phyloP scores from a whole-genome alignment of 2,329 filamentous ascomycete species.

The Diaporthe aspalathi region DNA sequence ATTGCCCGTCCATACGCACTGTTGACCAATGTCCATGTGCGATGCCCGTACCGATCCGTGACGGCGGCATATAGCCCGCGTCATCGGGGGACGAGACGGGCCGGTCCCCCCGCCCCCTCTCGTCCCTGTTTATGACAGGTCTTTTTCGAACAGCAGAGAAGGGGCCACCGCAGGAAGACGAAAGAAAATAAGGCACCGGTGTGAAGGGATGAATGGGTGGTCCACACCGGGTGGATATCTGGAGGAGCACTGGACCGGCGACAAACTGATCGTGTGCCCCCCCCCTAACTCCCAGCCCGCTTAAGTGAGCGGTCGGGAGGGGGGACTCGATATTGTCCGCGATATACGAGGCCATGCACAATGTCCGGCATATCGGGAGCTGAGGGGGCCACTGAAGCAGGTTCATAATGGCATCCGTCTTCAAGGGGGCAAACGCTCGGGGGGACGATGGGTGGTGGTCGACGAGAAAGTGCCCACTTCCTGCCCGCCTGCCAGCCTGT shows the following conservation, averaged over 20 bases:
- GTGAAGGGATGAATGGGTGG: background rate
- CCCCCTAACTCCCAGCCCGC: background rate
- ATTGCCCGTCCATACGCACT: background rate
- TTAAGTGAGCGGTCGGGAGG: background rate
- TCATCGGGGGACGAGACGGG: background rate
- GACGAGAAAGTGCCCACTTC: background rate
- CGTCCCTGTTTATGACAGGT: background rate
- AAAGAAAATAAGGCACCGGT: background rate
- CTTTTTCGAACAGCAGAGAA: background rate
- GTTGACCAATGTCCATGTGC: background rate
- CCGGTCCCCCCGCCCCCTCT: background rate
- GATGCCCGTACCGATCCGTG: constrained; percentile 8
- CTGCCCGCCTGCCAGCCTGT: background rate
- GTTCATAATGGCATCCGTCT: no score
- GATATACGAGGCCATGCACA: background rate
- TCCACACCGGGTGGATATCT: background rate
- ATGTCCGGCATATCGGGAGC: background rate
- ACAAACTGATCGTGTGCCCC: background rate
- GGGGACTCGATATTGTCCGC: background rate
- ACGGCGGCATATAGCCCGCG: background rate
- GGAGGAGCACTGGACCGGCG: background rate
- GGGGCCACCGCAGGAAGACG: background rate
- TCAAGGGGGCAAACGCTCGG: background rate
- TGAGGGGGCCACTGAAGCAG: background rate
- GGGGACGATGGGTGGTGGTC: background rate